Conservation (phyloP, 176 grass and related monocot genomes). For the Phyllostachys edulis region DNA sequence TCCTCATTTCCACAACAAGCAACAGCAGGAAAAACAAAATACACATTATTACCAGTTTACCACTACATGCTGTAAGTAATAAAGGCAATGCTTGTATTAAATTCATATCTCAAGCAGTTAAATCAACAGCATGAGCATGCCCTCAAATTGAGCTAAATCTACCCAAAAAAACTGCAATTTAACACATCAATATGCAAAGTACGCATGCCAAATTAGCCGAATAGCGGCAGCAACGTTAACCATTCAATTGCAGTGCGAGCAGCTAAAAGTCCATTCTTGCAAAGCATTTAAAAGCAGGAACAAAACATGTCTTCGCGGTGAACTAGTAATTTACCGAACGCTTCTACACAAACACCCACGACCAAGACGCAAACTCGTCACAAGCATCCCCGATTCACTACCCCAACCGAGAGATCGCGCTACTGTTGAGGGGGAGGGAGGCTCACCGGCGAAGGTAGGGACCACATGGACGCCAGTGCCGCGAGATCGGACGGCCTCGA, state of each 20-base stretch:
- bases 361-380: background rate
- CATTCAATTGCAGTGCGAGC: background rate
- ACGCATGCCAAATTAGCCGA: slow-evolving; percentile 4
- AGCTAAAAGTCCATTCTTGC: slow-evolving; percentile 1
- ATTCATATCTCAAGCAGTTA: slow-evolving; percentile 29
- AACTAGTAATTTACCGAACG: slow-evolving; percentile 27
- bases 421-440: background rate
- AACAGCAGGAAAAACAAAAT: slow-evolving; percentile 13
- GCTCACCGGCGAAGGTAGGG: slow-evolving; percentile 83
- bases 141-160: slow-evolving; percentile 27
- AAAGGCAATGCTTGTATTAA: slow-evolving; percentile 34
- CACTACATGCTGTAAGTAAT: slow-evolving; percentile 23
- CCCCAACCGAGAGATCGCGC: slow-evolving; percentile 22
- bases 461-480: slow-evolving; percentile 76
- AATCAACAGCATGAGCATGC: slow-evolving; percentile 28
- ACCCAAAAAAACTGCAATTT: slow-evolving; percentile 10
- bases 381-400: slow-evolving; percentile 4
- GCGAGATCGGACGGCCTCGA: slow-evolving; percentile 89
- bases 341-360: background rate
- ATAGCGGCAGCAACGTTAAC: background rate
- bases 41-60: slow-evolving; percentile 27
- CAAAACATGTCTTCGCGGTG: background rate
- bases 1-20: slow-evolving; percentile 10
- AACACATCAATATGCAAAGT: slow-evolving; percentile 5
- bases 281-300: slow-evolving; percentile 17